Percentiles rank a stretch among this genome's conserved stretches.
Evolutionary conservation across 2,329 filamentous ascomycete species (phyloP).

Genomic region (Pseudogymnoascus sp.): DNA sequence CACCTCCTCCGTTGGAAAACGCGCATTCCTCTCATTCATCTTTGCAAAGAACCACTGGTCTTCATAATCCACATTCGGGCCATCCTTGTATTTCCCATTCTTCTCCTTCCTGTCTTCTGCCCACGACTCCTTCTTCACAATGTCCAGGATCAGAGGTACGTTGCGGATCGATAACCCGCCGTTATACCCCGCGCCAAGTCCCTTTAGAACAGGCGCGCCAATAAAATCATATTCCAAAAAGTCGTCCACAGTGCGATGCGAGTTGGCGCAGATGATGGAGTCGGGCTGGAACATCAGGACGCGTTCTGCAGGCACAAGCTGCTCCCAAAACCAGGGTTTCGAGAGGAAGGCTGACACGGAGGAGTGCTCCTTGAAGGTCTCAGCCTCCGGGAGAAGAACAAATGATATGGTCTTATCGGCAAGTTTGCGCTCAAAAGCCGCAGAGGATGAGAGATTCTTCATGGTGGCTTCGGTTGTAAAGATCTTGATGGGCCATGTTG

Average conservation of each 20-base stretch:
- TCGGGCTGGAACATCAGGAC: slow-evolving; percentile 32
- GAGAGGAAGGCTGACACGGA: slow-evolving; percentile 27
- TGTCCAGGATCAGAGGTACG: slow-evolving; percentile 27
- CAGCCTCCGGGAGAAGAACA: slow-evolving; percentile 31
- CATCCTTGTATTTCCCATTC: neutral
- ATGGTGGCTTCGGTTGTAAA: slow-evolving; percentile 29
- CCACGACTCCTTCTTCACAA: slow-evolving; percentile 22
- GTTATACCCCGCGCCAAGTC: slow-evolving; percentile 27
- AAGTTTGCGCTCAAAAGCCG: slow-evolving; percentile 32
- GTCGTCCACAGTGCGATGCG: slow-evolving; percentile 28
- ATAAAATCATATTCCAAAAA: slow-evolving; percentile 32
- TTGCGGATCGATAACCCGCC: slow-evolving; percentile 33
- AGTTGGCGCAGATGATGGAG: slow-evolving; percentile 30
- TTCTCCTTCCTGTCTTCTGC: slow-evolving; percentile 1
- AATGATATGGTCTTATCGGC: slow-evolving; percentile 30
- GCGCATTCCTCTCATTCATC: slow-evolving; percentile 17
- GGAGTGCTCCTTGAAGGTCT: slow-evolving; percentile 28
- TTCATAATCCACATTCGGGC: slow-evolving; percentile 22
- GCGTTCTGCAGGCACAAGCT: slow-evolving; percentile 26
- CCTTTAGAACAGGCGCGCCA: slow-evolving; percentile 27
- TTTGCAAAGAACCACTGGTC: slow-evolving; percentile 22
- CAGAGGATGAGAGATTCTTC: slow-evolving; percentile 21
- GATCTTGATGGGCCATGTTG: slow-evolving; percentile 37
- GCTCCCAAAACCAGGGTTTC: slow-evolving; percentile 28
- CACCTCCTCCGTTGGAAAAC: slow-evolving; percentile 23